These are phyloP conservation scores for Trichoderma sp. DNA, from an alignment of 2,329 filamentous ascomycete genomes.

Conservation along the genomic window DNA sequence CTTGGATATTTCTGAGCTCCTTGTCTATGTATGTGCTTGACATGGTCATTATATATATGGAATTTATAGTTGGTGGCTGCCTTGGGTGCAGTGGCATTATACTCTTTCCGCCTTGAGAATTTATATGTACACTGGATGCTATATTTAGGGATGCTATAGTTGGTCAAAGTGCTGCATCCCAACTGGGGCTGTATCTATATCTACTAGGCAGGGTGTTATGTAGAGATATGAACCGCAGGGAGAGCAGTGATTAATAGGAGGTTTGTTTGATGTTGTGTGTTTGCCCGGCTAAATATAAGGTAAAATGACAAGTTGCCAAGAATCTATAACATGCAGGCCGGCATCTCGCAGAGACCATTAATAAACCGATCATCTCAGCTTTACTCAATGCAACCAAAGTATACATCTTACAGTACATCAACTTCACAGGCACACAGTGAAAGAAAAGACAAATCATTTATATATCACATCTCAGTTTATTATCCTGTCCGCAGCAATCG, in stretches of 20 bases:
- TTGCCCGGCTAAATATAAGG: neutral
- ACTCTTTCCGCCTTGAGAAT: neutral
- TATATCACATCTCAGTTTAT: neutral
- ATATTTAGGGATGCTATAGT: neutral
- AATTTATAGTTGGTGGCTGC: neutral
- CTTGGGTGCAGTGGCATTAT: neutral
- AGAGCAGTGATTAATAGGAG: neutral
- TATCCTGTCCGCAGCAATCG: neutral
- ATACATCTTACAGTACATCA: neutral
- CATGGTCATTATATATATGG: neutral
- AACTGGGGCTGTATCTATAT: too few relatives aligned
- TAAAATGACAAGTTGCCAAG: neutral
- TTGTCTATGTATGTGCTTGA: neutral
- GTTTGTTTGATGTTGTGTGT: neutral
- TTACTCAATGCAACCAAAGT: neutral
- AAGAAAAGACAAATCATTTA: neutral
- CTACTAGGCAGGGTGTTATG: neutral
- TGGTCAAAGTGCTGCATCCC: too few relatives aligned
- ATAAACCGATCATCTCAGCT: neutral
- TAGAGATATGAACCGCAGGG: accelerated
- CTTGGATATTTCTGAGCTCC: neutral
- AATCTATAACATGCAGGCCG: neutral
- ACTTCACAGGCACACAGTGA: neutral
- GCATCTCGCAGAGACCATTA: neutral
- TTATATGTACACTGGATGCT: too few relatives aligned